Evolutionary conservation across 805 yeast genomes (phyloP).

Genomic region (Teunomyces lycoperdinae): DNA sequence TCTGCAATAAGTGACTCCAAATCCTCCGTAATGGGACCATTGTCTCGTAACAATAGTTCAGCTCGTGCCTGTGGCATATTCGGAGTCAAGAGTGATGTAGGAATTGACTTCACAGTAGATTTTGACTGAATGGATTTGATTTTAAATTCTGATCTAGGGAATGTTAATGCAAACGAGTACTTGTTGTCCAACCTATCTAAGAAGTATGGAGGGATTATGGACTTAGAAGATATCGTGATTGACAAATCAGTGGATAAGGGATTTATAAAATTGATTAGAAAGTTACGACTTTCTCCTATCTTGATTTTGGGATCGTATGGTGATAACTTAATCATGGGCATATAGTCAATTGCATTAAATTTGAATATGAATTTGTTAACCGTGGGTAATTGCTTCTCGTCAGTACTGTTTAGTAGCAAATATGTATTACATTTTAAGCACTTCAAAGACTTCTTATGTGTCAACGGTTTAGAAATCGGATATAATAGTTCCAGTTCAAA

Average conservation of each 20-base stretch:
- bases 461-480: slow-evolving; percentile 10
- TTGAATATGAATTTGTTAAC: slow-evolving; percentile 24
- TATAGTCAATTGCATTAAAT: slow-evolving; percentile 32
- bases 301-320: slow-evolving; percentile 7
- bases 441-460: slow-evolving; percentile 21
- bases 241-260: slow-evolving; percentile 23
- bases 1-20: slow-evolving; percentile 16
- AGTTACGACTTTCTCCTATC: slow-evolving; percentile 13
- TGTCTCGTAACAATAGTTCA: slow-evolving; percentile 25
- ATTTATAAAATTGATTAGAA: slow-evolving; percentile 30
- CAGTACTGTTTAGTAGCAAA: slow-evolving; percentile 25
- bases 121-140: slow-evolving; percentile 15
- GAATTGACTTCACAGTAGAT: slow-evolving; percentile 29
- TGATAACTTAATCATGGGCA: slow-evolving; percentile 25
- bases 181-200: background rate
- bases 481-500: background rate
- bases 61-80: slow-evolving; percentile 28
- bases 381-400: slow-evolving; percentile 20
- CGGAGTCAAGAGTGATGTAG: slow-evolving; percentile 31
- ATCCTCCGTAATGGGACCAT: slow-evolving; percentile 5
- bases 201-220: slow-evolving; percentile 15
- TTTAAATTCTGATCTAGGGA: slow-evolving; percentile 25
- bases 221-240: slow-evolving; percentile 23
- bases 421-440: slow-evolving; percentile 30
- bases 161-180: slow-evolving; percentile 11